These are phyloP conservation scores for Lichtheimia ornata DNA, from an alignment of 371 early-diverging fungal species.

Conservation along the genomic window DNA sequence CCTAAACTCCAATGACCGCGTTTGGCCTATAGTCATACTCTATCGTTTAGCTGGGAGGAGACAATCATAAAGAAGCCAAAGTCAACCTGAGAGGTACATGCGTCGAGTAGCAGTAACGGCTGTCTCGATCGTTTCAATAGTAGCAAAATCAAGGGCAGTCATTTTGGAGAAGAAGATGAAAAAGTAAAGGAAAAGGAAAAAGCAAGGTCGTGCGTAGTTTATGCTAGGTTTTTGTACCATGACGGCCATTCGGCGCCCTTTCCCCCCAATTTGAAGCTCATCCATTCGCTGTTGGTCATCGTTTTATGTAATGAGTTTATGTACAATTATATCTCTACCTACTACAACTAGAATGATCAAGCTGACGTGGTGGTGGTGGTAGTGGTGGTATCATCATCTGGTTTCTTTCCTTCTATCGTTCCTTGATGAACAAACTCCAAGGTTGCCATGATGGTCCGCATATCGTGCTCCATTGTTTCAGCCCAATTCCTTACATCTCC, in stretches of 20 bases:
- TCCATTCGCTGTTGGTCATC: too few species aligned
- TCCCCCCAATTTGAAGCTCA: too few species aligned
- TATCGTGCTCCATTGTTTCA: slow-evolving; percentile 41
- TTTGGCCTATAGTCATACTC: background rate
- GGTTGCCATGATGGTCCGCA: slow-evolving; percentile 30
- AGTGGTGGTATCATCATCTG: too few species aligned
- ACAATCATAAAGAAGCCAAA: background rate
- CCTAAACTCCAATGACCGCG: background rate
- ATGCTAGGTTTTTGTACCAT: background rate
- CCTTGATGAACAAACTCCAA: slow-evolving; percentile 35
- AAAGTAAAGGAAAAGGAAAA: background rate
- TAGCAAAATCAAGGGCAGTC: background rate
- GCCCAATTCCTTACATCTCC: slow-evolving; percentile 88
- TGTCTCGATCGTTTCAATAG: too few species aligned
- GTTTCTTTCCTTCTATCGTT: background rate
- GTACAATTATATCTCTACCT: too few species aligned
- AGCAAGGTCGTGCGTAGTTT: background rate
- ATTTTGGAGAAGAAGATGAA: background rate
- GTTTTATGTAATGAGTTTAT: too few species aligned
- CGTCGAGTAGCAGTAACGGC: background rate
- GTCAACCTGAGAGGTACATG: background rate
- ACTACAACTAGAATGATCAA: too few species aligned
- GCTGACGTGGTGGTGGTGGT: too few species aligned
- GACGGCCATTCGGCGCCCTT: background rate
- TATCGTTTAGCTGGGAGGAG: too few species aligned